phyloP scores from a whole-genome alignment of 164 flowering plant species.

The Sextonia rubra region DNA sequence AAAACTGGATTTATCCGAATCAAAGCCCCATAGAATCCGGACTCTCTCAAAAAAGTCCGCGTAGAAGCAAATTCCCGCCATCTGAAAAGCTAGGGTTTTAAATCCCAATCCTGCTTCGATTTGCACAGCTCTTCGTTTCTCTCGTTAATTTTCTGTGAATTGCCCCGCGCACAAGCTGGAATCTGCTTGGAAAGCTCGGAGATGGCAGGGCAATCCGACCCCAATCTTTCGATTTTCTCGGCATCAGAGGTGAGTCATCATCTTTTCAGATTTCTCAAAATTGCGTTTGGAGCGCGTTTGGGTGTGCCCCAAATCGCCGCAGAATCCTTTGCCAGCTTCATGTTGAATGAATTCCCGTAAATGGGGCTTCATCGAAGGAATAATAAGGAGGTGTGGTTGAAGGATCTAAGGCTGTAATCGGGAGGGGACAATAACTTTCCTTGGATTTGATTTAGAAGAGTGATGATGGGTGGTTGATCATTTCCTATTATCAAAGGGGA shows the following conservation, averaged over 20 bases:
- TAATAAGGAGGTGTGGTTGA: not conserved
- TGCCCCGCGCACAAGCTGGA: not conserved
- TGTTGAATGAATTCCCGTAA: not conserved
- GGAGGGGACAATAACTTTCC: too few species aligned
- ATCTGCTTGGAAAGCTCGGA: not conserved
- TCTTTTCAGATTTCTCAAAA: not conserved
- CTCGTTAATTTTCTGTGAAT: not conserved
- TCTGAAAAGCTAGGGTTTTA: constrained; percentile 2
- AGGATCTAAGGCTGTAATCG: too few species aligned
- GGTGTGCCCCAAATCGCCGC: not conserved
- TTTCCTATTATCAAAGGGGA: too few species aligned
- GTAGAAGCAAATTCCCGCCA: constrained; percentile 1
- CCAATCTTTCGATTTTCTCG: constrained; percentile 54
- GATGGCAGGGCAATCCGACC: constrained; percentile 79
- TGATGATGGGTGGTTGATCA: too few species aligned
- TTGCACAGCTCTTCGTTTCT: not conserved
- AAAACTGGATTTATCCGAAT: too few species aligned
- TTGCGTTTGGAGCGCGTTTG: not conserved
- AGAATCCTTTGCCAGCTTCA: not conserved
- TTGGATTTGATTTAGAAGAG: too few species aligned
- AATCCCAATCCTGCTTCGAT: not conserved
- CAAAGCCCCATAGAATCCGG: too few species aligned
- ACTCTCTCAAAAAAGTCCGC: too few species aligned
- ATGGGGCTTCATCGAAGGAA: not conserved
- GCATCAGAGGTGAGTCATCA: constrained; percentile 51